These are phyloP conservation scores for Didymosphaeria variabile DNA, from an alignment of 2,329 filamentous ascomycete genomes.

Conservation along the genomic window DNA sequence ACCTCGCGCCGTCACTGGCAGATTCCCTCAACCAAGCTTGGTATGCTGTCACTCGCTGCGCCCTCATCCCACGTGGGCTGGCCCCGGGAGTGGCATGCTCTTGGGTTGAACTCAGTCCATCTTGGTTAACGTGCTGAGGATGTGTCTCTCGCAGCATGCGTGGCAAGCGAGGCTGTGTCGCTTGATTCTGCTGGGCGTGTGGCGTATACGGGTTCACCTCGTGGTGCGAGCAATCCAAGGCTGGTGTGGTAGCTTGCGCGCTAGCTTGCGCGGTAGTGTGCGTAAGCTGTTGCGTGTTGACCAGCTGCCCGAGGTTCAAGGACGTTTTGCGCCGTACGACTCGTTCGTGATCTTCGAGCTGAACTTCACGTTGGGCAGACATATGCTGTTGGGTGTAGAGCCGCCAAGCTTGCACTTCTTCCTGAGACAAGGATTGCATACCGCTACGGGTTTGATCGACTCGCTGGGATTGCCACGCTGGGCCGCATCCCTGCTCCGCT, in stretches of 20 bases:
- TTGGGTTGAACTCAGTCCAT: not conserved
- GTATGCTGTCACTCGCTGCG: conserved; percentile 1
- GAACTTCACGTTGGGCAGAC: not conserved
- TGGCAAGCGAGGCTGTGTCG: no score
- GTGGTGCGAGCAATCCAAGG: not conserved
- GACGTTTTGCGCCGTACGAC: not conserved
- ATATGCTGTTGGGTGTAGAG: not conserved
- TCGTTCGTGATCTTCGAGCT: not conserved
- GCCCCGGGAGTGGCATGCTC: not conserved
- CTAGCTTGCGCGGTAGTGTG: no score
- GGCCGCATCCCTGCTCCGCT: not conserved
- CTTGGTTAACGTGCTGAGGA: not conserved
- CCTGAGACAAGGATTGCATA: not conserved
- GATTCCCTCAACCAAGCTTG: not conserved
- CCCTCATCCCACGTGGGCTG: not conserved
- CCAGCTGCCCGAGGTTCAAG: no score
- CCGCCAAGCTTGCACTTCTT: not conserved
- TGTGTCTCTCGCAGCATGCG: not conserved
- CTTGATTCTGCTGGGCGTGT: not conserved
- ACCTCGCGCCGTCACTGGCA: not conserved
- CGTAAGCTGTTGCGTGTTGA: not conserved
- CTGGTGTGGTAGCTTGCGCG: not conserved
- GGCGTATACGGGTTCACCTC: not conserved
- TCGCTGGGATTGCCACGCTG: not conserved
- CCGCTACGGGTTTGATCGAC: not conserved